These are phyloP conservation scores for Anisogramma anomala DNA, from an alignment of 2,329 filamentous ascomycete genomes.

Conservation along the genomic window DNA sequence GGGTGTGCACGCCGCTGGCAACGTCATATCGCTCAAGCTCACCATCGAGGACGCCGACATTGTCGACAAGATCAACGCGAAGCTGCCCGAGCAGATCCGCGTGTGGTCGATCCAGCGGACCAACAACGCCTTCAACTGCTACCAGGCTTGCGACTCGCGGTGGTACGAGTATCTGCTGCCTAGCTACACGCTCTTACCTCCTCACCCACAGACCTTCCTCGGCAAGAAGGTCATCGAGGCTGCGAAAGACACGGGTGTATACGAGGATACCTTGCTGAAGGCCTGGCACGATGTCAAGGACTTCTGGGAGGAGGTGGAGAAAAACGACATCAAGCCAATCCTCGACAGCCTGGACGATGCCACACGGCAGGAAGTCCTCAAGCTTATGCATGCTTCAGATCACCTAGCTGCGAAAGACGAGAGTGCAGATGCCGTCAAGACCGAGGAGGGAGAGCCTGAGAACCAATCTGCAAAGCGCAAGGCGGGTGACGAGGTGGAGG, in stretches of 20 bases:
- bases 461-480: slow-evolving; percentile 9
- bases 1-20: slow-evolving; percentile 90
- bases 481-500: slow-evolving; percentile 7
- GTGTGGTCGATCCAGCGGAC: slow-evolving; percentile 90
- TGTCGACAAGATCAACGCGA: slow-evolving; percentile 79
- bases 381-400: slow-evolving; percentile 41
- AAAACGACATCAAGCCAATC: slow-evolving; percentile 65
- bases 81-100: slow-evolving; percentile 77
- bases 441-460: slow-evolving; percentile 8
- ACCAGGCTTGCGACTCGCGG: slow-evolving; percentile 85
- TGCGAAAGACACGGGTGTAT: slow-evolving; percentile 60
- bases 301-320: slow-evolving; percentile 77
- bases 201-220: slow-evolving; percentile 77
- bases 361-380: slow-evolving; percentile 50
- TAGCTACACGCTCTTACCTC: slow-evolving; percentile 82
- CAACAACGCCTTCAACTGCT: slow-evolving; percentile 85
- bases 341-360: slow-evolving; percentile 51
- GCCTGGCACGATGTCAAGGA: slow-evolving; percentile 65
- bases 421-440: slow-evolving; percentile 1
- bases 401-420: slow-evolving; percentile 9
- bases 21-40: slow-evolving; percentile 88
- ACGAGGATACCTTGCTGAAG: slow-evolving; percentile 50
- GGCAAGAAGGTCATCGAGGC: slow-evolving; percentile 72
- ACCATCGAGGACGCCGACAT: slow-evolving; percentile 87
- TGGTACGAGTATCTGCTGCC: slow-evolving; percentile 98